These are phyloP conservation scores for Claviceps humidiphila DNA, from an alignment of 2,329 filamentous ascomycete species.

Conservation along the genomic window DNA sequence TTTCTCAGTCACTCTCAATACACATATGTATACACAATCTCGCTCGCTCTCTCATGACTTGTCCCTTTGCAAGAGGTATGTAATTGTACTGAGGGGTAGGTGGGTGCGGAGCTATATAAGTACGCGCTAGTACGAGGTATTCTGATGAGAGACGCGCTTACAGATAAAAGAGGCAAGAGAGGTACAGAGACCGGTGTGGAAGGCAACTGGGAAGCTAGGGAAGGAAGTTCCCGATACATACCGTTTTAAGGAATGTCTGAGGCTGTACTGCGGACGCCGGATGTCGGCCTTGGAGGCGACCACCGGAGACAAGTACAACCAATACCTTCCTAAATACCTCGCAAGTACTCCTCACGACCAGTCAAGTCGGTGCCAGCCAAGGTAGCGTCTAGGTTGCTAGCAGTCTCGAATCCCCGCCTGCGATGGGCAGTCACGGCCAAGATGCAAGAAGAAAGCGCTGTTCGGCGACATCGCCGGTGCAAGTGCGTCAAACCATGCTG, in stretches of 20 bases:
- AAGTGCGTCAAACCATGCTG: background rate
- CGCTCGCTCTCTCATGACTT: background rate
- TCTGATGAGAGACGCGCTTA: background rate
- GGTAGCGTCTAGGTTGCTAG: background rate
- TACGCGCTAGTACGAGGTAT: background rate
- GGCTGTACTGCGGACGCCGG: background rate
- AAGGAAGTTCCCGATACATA: background rate
- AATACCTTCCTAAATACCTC: background rate
- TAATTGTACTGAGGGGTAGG: background rate
- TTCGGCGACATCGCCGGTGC: slow-evolving; percentile 1
- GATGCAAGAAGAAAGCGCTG: background rate
- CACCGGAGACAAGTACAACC: background rate
- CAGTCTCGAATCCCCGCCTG: background rate
- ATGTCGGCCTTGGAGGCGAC: background rate
- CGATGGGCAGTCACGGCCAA: slow-evolving; percentile 1
- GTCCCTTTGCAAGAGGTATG: background rate
- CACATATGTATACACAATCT: background rate
- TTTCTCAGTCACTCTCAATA: background rate
- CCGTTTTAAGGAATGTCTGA: background rate
- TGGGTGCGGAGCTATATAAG: slow-evolving; percentile 1
- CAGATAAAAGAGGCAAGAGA: background rate
- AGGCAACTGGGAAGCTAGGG: background rate
- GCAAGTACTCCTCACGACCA: background rate
- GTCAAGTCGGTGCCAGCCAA: background rate
- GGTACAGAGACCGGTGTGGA: background rate